Evolutionary conservation across 176 grass and related monocot species (phyloP).

Genomic region (Aegilops tauschii): DNA sequence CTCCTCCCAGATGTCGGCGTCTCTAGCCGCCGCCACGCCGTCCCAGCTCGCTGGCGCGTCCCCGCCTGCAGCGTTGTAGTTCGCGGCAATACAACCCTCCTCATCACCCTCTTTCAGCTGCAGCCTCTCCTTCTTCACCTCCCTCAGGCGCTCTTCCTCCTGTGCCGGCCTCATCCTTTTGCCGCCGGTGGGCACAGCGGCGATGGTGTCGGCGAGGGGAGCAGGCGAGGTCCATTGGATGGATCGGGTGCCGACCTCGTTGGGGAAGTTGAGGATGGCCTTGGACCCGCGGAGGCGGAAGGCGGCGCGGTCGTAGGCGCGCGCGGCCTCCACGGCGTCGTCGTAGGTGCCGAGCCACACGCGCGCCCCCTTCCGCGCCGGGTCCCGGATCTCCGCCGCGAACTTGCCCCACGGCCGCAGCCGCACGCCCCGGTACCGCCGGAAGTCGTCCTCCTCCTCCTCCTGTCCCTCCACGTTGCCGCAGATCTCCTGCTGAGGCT

Average conservation of each 20-base stretch:
- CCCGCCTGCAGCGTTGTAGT: not conserved
- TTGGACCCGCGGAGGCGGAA: conserved; percentile 54
- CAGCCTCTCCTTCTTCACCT: conserved; percentile 34
- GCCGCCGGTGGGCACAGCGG: not conserved
- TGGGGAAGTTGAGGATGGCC: conserved; percentile 76
- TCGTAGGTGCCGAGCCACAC: conserved; percentile 96
- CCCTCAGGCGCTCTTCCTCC: not conserved
- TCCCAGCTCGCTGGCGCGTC: no score
- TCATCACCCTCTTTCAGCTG: not conserved
- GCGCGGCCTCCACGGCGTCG: conserved; percentile 70
- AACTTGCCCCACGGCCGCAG: conserved; percentile 84
- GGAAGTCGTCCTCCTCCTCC: conserved; percentile 39
- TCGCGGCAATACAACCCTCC: not conserved
- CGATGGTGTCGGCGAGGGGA: not conserved
- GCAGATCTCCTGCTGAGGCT: not conserved
- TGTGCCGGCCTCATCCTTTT: conserved; percentile 25
- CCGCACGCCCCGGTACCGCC: conserved; percentile 70
- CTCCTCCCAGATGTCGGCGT: conserved; percentile 31
- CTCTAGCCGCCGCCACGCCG: not conserved
- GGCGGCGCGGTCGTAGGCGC: conserved; percentile 74
- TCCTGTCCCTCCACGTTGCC: conserved; percentile 11
- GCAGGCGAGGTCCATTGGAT: not conserved
- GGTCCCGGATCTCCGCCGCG: conserved; percentile 87
- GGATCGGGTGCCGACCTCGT: conserved; percentile 35
- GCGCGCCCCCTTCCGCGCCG: conserved; percentile 53